A percentile compares a stretch with the other conserved stretches of the same genome.
These are phyloP conservation scores for Casuarina cunninghamiana DNA, from an alignment of 306 rosid genomes.

Conservation along the genomic window DNA sequence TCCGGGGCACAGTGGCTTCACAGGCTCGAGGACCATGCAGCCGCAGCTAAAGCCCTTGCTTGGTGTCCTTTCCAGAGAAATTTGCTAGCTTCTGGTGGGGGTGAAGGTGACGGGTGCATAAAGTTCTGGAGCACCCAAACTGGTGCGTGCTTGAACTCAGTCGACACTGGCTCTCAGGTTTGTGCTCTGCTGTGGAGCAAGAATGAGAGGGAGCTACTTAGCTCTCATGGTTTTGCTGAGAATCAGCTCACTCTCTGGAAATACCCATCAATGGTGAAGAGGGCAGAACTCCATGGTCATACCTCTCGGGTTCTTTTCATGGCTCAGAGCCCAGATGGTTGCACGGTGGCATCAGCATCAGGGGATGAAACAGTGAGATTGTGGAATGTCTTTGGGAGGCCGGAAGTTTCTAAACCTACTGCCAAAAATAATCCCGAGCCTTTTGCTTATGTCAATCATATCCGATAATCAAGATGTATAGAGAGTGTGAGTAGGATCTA, in stretches of 20 bases:
- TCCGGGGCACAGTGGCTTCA: slow-evolving; percentile 57
- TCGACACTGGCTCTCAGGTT: slow-evolving; percentile 21
- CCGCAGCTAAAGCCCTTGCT: slow-evolving; percentile 60
- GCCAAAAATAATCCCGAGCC: slow-evolving; percentile 34
- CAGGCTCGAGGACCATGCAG: slow-evolving; percentile 51
- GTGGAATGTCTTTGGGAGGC: slow-evolving; percentile 60
- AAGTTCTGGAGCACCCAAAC: slow-evolving; percentile 61
- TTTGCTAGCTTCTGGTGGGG: slow-evolving; percentile 53
- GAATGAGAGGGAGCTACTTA: slow-evolving; percentile 85
- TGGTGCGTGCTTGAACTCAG: slow-evolving; percentile 71
- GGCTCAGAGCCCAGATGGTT: slow-evolving; percentile 21
- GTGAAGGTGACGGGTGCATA: slow-evolving; percentile 46
- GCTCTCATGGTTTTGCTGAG: slow-evolving; percentile 77
- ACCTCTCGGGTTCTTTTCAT: slow-evolving; percentile 74
- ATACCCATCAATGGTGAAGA: slow-evolving; percentile 5
- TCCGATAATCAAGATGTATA: slow-evolving; percentile 17
- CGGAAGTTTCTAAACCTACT: slow-evolving; percentile 35
- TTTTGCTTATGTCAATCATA: slow-evolving; percentile 38
- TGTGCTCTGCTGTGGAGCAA: slow-evolving; percentile 77
- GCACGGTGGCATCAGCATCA: slow-evolving; percentile 57
- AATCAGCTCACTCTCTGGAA: slow-evolving; percentile 85
- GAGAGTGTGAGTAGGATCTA: too few species aligned
- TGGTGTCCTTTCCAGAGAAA: slow-evolving; percentile 85
- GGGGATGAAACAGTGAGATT: slow-evolving; percentile 45
- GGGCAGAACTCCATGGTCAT: slow-evolving; percentile 73